These are phyloP conservation scores for Huntiella savannae DNA, from an alignment of 2,329 filamentous ascomycete genomes.

Conservation along the genomic window DNA sequence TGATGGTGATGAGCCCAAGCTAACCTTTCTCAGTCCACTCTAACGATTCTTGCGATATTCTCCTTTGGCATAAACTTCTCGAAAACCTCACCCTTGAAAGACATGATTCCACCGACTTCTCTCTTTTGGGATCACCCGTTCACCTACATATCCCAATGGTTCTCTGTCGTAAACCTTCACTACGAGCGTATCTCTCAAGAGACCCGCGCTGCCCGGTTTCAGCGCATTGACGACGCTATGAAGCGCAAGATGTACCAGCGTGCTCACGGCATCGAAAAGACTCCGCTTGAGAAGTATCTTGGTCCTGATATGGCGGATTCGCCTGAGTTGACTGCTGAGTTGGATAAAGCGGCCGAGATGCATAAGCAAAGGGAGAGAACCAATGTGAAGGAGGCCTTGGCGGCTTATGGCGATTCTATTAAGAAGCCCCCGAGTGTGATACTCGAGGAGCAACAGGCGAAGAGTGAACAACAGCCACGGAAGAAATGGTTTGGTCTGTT, in stretches of 20 bases:
- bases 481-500: slow-evolving; percentile 12
- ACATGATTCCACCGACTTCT: slow-evolving; percentile 55
- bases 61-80: slow-evolving; percentile 68
- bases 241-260: slow-evolving; percentile 75
- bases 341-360: slow-evolving; percentile 12
- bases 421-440: neutral
- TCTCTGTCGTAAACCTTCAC: slow-evolving; percentile 60
- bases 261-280: slow-evolving; percentile 60
- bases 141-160: slow-evolving; percentile 41
- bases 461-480: neutral
- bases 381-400: slow-evolving; percentile 2
- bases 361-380: slow-evolving; percentile 20
- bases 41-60: slow-evolving; percentile 48
- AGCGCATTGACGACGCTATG: slow-evolving; percentile 64
- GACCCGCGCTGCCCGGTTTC: slow-evolving; percentile 52
- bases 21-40: slow-evolving; percentile 32
- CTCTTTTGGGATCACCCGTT: slow-evolving; percentile 53
- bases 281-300: slow-evolving; percentile 31
- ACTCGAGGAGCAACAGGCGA: neutral
- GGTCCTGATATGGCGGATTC: neutral
- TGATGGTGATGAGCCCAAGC: too few relatives aligned
- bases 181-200: slow-evolving; percentile 49
- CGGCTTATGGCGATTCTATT: neutral
- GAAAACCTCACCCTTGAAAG: slow-evolving; percentile 55
- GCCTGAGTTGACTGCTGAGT: neutral